Evolutionary conservation across 345 rosid species (phyloP), one percentile per base, ranked within the genome.

Genomic region (Mangifera indica): DNA sequence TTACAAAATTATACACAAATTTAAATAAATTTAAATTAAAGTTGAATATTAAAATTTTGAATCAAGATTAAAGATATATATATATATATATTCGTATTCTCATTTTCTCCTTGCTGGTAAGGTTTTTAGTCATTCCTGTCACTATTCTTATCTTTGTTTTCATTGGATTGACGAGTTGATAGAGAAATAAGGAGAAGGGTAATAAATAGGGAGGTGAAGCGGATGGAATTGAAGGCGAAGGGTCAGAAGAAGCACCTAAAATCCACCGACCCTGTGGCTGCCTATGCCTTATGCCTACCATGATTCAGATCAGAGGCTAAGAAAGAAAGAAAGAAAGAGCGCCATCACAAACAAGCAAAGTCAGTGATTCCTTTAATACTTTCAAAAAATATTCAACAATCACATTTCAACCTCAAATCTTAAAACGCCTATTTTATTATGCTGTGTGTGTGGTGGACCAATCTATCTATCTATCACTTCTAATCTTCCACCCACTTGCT

Each of bases 211-310:
- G 1, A 37, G 42, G 8, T 37, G 42, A 37, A 7, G 42, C 9
- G 42, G 42, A 37, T 0, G 42, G 42, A 3, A 17, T 13, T 13
- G 18, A 49, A 13, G 18, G 18, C 15, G 2, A 49, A 49, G 53
- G 5, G 73, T 49, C 66, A 60, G 74, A 52, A 65, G 8, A 70
- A 29, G 58, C 64, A 60, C 73, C 66, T 70, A 66, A n/a, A 25
- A 70, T n/a, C 44, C 61, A 40, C 72, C 53, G 63, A 25, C 63
- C 63, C 66, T n/a, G 60, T 18, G 13, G 54, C 20, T 52, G 21
- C 21, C 56, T 37, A 37, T 37, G 42, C 42, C 42, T 37, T 37
- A 6, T 37, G 42, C 42, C 42, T 37, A 37, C 42, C 8, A 37
- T 37, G 42, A 37, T 37, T 37, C 42, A 37, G 42, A 37, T 37